These are phyloP conservation scores for Gastrolobium bilobum DNA, from an alignment of 306 rosid species.

Conservation along the genomic window DNA sequence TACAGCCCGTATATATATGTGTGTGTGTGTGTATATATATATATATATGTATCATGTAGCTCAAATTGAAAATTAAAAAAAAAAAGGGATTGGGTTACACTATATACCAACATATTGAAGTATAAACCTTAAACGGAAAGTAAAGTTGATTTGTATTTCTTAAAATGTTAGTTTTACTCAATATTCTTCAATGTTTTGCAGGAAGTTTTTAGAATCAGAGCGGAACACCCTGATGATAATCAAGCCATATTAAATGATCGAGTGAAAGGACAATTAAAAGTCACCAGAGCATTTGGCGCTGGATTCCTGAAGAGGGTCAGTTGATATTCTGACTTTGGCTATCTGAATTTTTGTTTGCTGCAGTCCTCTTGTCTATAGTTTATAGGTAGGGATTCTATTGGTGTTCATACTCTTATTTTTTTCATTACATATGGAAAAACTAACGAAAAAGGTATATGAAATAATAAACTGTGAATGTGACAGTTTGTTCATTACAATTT, in stretches of 20 bases:
- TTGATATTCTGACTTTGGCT: constrained; percentile 55
- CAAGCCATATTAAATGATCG: constrained; percentile 68
- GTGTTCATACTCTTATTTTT: not conserved
- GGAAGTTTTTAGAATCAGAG: constrained; percentile 67
- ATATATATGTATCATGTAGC: too few species aligned
- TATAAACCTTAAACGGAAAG: constrained; percentile 4
- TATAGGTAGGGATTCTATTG: constrained; percentile 44
- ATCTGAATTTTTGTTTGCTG: constrained; percentile 56
- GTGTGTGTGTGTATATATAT: too few species aligned
- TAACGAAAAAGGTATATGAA: constrained; percentile 19
- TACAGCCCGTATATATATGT: too few species aligned
- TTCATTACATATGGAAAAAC: not conserved
- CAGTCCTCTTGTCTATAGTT: constrained; percentile 50
- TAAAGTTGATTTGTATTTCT: constrained; percentile 3
- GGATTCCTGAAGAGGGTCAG: constrained; percentile 80
- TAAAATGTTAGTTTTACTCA: not conserved
- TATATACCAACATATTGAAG: not conserved
- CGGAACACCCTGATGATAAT: constrained; percentile 72
- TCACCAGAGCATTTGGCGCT: constrained; percentile 79
- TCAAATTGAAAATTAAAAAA: too few species aligned
- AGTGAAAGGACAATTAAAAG: constrained; percentile 78
- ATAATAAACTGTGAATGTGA: constrained; percentile 6
- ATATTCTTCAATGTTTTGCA: constrained; percentile 50
- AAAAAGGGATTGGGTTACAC: not conserved
- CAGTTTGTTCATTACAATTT: constrained; percentile 26